Conservation (phyloP, 2,329 filamentous ascomycete species). For the Escovopsis weberi region DNA sequence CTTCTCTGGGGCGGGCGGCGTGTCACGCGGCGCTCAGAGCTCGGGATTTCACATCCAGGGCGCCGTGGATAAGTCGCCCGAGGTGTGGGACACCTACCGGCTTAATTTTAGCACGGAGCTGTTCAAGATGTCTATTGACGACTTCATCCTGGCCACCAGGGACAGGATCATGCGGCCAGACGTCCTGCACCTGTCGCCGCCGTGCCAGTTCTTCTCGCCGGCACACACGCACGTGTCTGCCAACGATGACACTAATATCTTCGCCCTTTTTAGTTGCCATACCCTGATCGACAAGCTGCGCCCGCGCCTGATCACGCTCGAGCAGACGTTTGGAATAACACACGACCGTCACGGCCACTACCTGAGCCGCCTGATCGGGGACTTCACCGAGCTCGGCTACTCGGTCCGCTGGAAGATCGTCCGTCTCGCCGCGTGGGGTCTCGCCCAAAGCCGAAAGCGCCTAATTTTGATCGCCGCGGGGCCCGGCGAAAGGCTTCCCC, state of each 20-base stretch:
- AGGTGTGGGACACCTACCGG: slow-evolving; percentile 43
- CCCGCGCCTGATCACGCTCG: slow-evolving; percentile 60
- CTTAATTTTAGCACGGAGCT: slow-evolving; percentile 43
- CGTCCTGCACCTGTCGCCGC: slow-evolving; percentile 60
- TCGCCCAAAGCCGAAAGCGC: slow-evolving; percentile 33
- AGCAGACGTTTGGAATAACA: slow-evolving; percentile 61
- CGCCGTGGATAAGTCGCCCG: slow-evolving; percentile 47
- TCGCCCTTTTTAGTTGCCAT: slow-evolving; percentile 38
- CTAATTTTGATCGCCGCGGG: slow-evolving; percentile 44
- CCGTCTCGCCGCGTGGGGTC: slow-evolving; percentile 34
- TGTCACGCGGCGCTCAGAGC: slow-evolving; percentile 45
- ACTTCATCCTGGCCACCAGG: slow-evolving; percentile 28
- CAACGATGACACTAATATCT: slow-evolving; percentile 56
- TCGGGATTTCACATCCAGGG: slow-evolving; percentile 44
- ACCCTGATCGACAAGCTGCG: slow-evolving; percentile 40
- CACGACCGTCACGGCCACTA: slow-evolving; percentile 36
- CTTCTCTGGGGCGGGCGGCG: slow-evolving; percentile 61
- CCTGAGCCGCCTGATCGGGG: slow-evolving; percentile 45
- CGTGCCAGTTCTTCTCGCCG: slow-evolving; percentile 63
- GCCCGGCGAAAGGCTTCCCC: slow-evolving; percentile 55
- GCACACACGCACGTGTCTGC: slow-evolving; percentile 55
- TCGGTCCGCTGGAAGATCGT: slow-evolving; percentile 56
- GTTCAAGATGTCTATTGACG: slow-evolving; percentile 29
- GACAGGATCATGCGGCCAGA: slow-evolving; percentile 35
- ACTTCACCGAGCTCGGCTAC: slow-evolving; percentile 51